Base-by-base conservation (phyloP, 2,329 filamentous ascomycete species). In the Neofusicoccum ribis region DNA sequence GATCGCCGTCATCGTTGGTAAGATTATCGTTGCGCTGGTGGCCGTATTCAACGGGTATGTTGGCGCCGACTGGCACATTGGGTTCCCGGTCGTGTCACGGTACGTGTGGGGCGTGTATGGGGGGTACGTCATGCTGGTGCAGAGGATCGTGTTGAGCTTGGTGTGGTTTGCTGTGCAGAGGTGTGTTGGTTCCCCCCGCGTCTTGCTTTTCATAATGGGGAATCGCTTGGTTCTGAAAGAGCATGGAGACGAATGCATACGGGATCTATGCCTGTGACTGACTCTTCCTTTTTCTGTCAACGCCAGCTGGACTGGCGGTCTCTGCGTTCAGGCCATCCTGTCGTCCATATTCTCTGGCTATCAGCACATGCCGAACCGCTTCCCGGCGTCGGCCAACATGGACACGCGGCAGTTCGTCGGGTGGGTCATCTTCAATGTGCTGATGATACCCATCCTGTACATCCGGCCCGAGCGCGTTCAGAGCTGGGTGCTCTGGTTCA, bases 61-160 rank as follows among this genome's bases (percentile, higher is more conserved):
- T 17, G 78, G 78, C 27, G 79, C 78, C 9, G 70, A 75, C 58
- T 80, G 77, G 69, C 79, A 82, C 66, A 78, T 82, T 27, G 78
- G 78, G 7, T 82, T 81, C 50, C 76, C 80, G 0, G 78, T 83
- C 14, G 71, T 76, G 9, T 73, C 73, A 14, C 72, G 80, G 7
- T 74, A 75, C 31, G 72, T 78, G 36, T 82, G 78, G 76, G 81
- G 80, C 15, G 72, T 80, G 66, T 77, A 74, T 31, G 80, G 80
- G 1, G 71, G 75, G 11, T 78, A 78, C 67, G 68, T 81, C 39
- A 72, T 75, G 17, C 72, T 82, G 54, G 67, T 80, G 17, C 74
- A 80, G 43, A 71, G 79, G 5, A 79, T 81, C 67, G 67, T 80
- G 31, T 74, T 81, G 5, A 75, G 72, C 20, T 67, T 80, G 7